These are phyloP conservation scores for Adansonia grandidieri DNA, from an alignment of 441 rosid species.

Conservation along the genomic window DNA sequence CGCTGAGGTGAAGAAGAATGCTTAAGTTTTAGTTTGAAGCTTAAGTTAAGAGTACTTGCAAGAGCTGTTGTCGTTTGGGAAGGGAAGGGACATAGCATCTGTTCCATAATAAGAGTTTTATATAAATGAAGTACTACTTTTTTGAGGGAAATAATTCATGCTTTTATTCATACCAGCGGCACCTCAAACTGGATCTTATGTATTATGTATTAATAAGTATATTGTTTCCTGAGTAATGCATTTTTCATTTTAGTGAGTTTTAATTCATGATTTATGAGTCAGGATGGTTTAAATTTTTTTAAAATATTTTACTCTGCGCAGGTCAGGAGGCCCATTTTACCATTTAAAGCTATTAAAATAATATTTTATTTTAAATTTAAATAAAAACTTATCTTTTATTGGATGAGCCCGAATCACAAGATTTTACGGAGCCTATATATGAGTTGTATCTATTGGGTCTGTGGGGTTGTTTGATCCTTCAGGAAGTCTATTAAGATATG, in stretches of 20 bases:
- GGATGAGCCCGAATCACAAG: no score
- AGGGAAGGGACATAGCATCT: constrained; percentile 8
- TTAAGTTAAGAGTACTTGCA: background rate
- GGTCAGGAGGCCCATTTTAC: no score
- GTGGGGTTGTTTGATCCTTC: no score
- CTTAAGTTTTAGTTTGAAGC: constrained; percentile 9
- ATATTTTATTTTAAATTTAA: no score
- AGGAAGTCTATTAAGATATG: no score
- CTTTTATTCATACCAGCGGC: background rate
- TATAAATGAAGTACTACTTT: background rate
- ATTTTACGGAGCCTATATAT: no score
- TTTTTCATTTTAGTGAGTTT: background rate
- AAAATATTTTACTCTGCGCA: no score
- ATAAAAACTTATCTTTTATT: no score
- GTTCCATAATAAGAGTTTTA: background rate
- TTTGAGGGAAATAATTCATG: background rate
- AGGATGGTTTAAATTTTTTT: no score
- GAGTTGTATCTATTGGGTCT: no score
- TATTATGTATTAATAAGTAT: background rate
- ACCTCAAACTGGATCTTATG: constrained; percentile 4
- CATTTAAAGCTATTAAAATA: no score
- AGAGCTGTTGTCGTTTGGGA: constrained; percentile 17
- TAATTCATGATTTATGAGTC: background rate
- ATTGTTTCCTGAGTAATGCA: background rate
- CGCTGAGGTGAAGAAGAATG: constrained; percentile 41